Evolutionary conservation across 2,329 filamentous ascomycete genomes (phyloP).

Genomic region (Ophiostoma pallidulum): DNA sequence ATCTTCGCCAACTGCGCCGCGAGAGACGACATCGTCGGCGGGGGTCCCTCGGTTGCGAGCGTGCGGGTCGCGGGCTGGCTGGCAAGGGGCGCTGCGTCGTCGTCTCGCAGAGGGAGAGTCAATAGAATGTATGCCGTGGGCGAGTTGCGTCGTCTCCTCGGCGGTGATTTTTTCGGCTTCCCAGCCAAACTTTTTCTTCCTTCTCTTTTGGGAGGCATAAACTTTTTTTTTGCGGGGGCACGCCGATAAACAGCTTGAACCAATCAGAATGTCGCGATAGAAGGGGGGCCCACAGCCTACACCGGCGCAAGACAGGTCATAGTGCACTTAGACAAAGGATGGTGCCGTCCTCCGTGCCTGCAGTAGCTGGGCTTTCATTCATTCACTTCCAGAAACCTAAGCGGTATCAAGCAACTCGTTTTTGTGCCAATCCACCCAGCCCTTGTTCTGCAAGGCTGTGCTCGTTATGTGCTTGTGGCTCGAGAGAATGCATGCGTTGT

Average conservation of each 20-base stretch:
- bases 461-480: too few species aligned
- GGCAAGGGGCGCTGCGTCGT: constrained; percentile 2
- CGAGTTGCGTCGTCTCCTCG: too few species aligned
- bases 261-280: background rate
- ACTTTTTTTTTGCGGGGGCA: constrained; percentile 8
- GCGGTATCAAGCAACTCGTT: too few species aligned
- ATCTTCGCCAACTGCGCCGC: constrained; percentile 91
- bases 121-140: too few species aligned
- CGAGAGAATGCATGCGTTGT: too few species aligned
- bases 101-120: constrained; percentile 2
- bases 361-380: too few species aligned
- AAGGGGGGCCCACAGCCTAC: background rate
- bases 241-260: constrained; percentile 9
- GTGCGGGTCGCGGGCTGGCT: background rate
- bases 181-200: constrained; percentile 5
- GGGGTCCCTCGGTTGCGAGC: background rate
- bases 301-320: background rate
- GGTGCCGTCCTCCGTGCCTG: too few species aligned
- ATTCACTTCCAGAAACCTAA: too few species aligned
- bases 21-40: constrained; percentile 50
- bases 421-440: too few species aligned
- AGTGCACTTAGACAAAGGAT: background rate
- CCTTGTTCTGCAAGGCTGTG: too few species aligned
- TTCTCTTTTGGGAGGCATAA: constrained; percentile 2
- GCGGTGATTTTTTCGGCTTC: constrained; percentile 12